Evolutionary conservation across 2,329 filamentous ascomycete genomes (phyloP).

Genomic region (Tolypocladium inflatum): DNA sequence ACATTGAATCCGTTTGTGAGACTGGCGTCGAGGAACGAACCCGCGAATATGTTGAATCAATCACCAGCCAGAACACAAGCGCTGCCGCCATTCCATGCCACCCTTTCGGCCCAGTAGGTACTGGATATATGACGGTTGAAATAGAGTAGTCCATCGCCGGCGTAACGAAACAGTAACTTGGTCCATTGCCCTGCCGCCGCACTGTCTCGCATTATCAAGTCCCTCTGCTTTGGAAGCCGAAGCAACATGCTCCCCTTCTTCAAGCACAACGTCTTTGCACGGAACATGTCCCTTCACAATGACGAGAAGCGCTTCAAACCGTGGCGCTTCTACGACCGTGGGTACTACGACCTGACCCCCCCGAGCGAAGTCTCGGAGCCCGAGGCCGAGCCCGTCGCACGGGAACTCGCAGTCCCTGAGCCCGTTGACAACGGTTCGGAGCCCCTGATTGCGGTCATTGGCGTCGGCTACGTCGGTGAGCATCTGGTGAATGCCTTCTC

Average conservation of each 20-base stretch:
- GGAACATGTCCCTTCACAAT: background rate
- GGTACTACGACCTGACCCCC: constrained; percentile 24
- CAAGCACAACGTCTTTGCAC: background rate
- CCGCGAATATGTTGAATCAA: too few species aligned
- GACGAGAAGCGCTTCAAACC: background rate
- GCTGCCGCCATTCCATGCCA: too few species aligned
- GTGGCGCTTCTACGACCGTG: constrained; percentile 7
- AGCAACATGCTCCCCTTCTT: background rate
- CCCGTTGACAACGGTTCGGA: constrained; percentile 4
- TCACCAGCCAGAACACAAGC: too few species aligned
- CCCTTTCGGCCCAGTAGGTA: too few species aligned
- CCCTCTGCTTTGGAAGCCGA: background rate
- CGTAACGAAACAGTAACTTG: too few species aligned
- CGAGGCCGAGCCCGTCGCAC: constrained; percentile 6
- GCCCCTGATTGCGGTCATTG: constrained; percentile 36
- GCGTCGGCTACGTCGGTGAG: constrained; percentile 42
- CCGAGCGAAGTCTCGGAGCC: constrained; percentile 19
- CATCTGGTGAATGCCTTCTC: constrained; percentile 37
- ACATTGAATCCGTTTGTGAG: too few species aligned
- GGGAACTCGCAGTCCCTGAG: constrained; percentile 1
- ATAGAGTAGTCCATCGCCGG: too few species aligned
- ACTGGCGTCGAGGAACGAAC: too few species aligned
- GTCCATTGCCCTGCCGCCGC: too few species aligned
- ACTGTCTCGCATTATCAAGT: background rate
- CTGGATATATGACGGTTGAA: too few species aligned